These are phyloP conservation scores for Botrytis cinerea DNA, from an alignment of 2,329 filamentous ascomycete species.

Conservation along the genomic window DNA sequence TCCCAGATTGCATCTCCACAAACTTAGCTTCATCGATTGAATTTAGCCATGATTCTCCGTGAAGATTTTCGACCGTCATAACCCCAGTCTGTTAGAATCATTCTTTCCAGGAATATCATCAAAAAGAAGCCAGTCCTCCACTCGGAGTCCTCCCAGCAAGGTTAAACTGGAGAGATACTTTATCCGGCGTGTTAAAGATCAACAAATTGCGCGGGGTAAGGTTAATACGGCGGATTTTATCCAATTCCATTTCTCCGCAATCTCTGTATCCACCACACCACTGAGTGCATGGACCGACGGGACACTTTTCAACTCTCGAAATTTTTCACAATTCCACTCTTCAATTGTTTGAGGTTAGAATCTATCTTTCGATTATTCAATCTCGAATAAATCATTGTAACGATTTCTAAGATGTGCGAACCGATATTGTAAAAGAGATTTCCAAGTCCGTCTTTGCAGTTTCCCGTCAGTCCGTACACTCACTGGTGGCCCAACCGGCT, in stretches of 20 bases:
- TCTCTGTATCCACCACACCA: too few relatives aligned
- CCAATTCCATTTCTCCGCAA: background rate
- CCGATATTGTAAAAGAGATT: too few relatives aligned
- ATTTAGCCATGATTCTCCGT: background rate
- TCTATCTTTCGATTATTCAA: too few relatives aligned
- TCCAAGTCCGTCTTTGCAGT: too few relatives aligned
- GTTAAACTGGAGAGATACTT: constrained; percentile 14
- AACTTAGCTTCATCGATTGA: background rate
- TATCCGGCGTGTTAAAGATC: background rate
- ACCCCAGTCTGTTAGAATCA: background rate
- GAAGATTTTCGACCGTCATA: background rate
- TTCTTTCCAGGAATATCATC: background rate
- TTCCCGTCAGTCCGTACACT: too few relatives aligned
- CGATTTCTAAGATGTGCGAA: too few relatives aligned
- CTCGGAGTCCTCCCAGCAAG: background rate
- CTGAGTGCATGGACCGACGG: too few relatives aligned
- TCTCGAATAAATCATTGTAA: too few relatives aligned
- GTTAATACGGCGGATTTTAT: background rate
- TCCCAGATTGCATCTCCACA: background rate
- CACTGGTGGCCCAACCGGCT: background rate
- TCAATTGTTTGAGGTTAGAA: too few relatives aligned
- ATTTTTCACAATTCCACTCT: too few relatives aligned
- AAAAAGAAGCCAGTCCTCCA: background rate
- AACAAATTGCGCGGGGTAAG: constrained; percentile 10
- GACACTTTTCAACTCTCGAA: too few relatives aligned